Evolutionary conservation across 768 basidiomycete genomes (phyloP).

Genomic region (Boletus bicolor): DNA sequence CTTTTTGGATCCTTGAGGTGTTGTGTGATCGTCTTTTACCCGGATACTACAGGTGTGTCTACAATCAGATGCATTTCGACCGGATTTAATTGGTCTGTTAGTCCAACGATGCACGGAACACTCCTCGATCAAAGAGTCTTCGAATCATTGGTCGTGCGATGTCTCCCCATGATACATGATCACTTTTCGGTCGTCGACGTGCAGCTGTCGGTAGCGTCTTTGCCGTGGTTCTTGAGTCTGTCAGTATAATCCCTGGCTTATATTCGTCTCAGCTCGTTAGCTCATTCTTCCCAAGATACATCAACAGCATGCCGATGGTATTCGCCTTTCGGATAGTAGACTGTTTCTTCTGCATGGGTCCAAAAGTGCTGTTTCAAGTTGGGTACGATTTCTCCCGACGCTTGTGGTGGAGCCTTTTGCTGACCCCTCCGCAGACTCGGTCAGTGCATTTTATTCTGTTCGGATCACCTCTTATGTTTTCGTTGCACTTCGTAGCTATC

Average conservation of each 20-base stretch:
- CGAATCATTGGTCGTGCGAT: conserved; percentile 85
- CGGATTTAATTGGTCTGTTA: conserved; percentile 29
- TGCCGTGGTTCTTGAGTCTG: conserved; percentile 98
- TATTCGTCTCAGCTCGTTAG: neutral
- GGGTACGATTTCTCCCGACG: conserved; percentile 50
- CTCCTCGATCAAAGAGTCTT: conserved; percentile 98
- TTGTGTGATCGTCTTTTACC: conserved; percentile 92
- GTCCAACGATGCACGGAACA: conserved; percentile 98
- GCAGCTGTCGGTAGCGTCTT: conserved; percentile 91
- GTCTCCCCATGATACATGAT: conserved; percentile 90
- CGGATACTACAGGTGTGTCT: conserved; percentile 87
- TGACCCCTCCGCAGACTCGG: conserved; percentile 45
- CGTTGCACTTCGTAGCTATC: conserved; percentile 59
- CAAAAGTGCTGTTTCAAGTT: conserved; percentile 97
- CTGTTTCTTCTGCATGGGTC: conserved; percentile 98
- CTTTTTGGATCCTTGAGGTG: conserved; percentile 95
- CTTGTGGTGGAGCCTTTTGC: neutral
- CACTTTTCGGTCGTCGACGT: conserved; percentile 91
- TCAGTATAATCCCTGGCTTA: conserved; percentile 44
- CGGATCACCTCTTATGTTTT: conserved; percentile 17
- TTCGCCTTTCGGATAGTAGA: conserved; percentile 98
- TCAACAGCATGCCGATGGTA: conserved; percentile 95
- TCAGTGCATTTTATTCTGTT: conserved; percentile 32
- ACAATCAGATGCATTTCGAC: neutral
- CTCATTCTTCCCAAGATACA: conserved; percentile 49